Evolutionary conservation across 306 rosid species (phyloP).

Genomic region (Cajanus cajan): DNA sequence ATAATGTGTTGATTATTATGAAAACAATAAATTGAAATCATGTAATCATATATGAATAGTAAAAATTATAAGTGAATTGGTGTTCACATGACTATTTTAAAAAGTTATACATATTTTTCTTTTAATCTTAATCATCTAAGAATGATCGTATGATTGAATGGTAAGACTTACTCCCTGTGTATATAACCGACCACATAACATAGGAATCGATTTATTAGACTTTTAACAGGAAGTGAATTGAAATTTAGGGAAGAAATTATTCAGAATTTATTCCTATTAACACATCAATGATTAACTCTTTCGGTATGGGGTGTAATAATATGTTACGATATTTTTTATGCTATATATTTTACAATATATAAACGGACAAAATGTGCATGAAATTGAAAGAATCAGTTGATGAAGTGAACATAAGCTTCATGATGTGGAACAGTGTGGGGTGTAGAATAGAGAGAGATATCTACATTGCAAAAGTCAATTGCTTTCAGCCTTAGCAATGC

Average conservation of each 20-base stretch:
- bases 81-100: no score
- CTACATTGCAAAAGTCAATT: constrained; percentile 23
- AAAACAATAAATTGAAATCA: no score
- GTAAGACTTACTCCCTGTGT: not conserved
- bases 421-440: not conserved
- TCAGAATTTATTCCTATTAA: not conserved
- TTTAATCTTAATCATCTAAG: no score
- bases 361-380: not conserved
- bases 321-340: not conserved
- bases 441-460: constrained; percentile 17
- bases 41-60: no score
- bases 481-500: constrained; percentile 45
- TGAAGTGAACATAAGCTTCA: constrained; percentile 29
- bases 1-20: no score
- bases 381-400: constrained; percentile 25
- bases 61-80: no score
- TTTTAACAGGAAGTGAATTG: not conserved
- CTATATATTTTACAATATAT: constrained; percentile 5
- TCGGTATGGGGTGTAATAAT: constrained; percentile 1
- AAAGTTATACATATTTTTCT: no score
- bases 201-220: not conserved
- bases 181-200: not conserved
- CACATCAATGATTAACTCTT: not conserved
- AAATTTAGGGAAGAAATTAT: not conserved
- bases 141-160: no score